A percentile compares a stretch with the other conserved stretches of the same genome.
These are phyloP conservation scores for Aureobasidium mangrovei DNA, from an alignment of 2,329 filamentous ascomycete genomes.

Conservation along the genomic window DNA sequence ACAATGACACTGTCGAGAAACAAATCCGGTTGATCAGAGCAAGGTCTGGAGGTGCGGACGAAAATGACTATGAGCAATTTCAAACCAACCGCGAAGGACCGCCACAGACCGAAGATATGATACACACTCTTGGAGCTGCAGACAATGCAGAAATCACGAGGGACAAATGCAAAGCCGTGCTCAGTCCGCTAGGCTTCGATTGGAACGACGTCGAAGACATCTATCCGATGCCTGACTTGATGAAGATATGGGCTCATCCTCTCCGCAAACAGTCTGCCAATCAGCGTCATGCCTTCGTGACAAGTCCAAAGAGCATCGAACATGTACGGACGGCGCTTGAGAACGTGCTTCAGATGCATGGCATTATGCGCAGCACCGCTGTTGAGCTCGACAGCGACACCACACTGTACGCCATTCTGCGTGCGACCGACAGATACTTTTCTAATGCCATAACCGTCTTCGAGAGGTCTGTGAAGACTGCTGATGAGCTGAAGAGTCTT, in stretches of 20 bases:
- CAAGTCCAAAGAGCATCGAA: constrained; percentile 15
- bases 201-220: constrained; percentile 30
- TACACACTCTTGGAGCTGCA: constrained; percentile 21
- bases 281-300: constrained; percentile 25
- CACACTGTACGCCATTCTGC: constrained; percentile 24
- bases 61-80: constrained; percentile 2
- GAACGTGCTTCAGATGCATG: constrained; percentile 23
- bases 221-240: constrained; percentile 26
- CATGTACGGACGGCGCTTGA: constrained; percentile 22
- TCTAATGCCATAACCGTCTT: constrained; percentile 23
- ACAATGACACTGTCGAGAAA: constrained; percentile 24
- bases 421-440: constrained; percentile 22
- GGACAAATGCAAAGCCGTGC: constrained; percentile 18
- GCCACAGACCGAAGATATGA: constrained; percentile 24
- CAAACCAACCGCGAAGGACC: constrained; percentile 22
- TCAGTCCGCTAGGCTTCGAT: constrained; percentile 21
- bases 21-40: constrained; percentile 25
- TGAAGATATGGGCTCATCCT: constrained; percentile 25
- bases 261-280: constrained; percentile 26
- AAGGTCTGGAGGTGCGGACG: constrained; percentile 15
- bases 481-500: constrained; percentile 23
- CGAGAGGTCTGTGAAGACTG: constrained; percentile 22
- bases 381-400: constrained; percentile 21
- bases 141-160: constrained; percentile 21
- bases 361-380: constrained; percentile 24